Evolutionary conservation across 805 yeast species (phyloP).

Genomic region (Jamesozyma piceae): DNA sequence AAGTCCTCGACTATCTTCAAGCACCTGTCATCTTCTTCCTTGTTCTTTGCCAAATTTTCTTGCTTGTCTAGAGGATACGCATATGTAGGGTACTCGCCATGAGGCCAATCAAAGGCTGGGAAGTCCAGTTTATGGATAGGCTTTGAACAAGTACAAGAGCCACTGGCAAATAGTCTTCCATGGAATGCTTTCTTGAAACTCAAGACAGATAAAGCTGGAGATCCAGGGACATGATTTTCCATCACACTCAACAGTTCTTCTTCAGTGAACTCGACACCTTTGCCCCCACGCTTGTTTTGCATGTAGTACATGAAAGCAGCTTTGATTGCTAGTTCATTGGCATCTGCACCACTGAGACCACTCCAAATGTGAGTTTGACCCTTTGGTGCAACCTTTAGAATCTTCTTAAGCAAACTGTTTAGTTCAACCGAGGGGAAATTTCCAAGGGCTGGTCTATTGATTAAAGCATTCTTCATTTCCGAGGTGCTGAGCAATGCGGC

Average conservation of each 20-base stretch:
- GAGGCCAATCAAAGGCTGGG: constrained; percentile 96
- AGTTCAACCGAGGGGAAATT: constrained; percentile 55
- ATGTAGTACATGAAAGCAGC: constrained; percentile 63
- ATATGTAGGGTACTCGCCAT: constrained; percentile 82
- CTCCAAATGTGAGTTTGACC: constrained; percentile 56
- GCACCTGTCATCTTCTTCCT: constrained; percentile 73
- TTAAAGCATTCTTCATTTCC: constrained; percentile 54
- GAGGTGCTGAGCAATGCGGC: constrained; percentile 48
- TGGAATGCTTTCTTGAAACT: constrained; percentile 89
- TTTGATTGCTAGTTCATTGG: constrained; percentile 61
- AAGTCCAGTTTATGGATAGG: constrained; percentile 88
- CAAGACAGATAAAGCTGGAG: constrained; percentile 76
- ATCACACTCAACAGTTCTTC: constrained; percentile 69
- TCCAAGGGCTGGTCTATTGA: constrained; percentile 62
- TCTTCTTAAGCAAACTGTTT: constrained; percentile 36
- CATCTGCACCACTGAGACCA: constrained; percentile 58
- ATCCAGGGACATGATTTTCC: constrained; percentile 79
- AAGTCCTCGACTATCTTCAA: constrained; percentile 64
- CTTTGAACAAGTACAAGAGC: constrained; percentile 85
- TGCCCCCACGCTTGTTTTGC: constrained; percentile 56
- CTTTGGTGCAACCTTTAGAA: constrained; percentile 56
- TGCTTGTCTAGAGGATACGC: constrained; percentile 76
- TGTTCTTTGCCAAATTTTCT: constrained; percentile 51
- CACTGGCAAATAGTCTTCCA: constrained; percentile 88
- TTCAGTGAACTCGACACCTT: constrained; percentile 44